phyloP scores from a whole-genome alignment of 257 asterid genomes.

The Dorcoceras hygrometricum region DNA sequence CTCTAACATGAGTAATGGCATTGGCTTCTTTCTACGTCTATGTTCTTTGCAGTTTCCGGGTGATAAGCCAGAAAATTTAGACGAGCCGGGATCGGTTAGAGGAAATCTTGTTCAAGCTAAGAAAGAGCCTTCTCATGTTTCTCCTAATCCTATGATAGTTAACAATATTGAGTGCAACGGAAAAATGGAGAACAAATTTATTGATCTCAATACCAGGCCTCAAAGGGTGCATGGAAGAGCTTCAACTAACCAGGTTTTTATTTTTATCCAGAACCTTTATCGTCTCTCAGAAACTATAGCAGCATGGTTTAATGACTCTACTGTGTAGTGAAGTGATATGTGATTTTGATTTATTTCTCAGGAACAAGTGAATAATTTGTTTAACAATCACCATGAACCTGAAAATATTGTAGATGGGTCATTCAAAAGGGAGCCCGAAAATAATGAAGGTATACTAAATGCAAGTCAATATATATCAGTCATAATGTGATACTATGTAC shows the following conservation, averaged over 20 bases:
- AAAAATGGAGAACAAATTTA: conserved; percentile 47
- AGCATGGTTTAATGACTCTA: conserved; percentile 10
- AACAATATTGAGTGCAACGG: conserved; percentile 34
- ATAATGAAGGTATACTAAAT: conserved; percentile 43
- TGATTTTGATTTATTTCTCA: conserved; percentile 22
- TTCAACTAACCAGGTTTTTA: conserved; percentile 54
- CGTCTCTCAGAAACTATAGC: conserved; percentile 7
- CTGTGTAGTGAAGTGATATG: conserved; percentile 28
- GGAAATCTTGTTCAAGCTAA: conserved; percentile 32
- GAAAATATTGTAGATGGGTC: conserved; percentile 57
- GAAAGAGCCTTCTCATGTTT: conserved; percentile 37
- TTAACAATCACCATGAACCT: conserved; percentile 50
- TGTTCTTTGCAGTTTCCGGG: conserved; percentile 73
- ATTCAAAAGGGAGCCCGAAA: conserved; percentile 54
- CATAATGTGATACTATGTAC: not conserved
- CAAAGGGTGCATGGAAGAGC: conserved; percentile 53
- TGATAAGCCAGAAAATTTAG: conserved; percentile 49
- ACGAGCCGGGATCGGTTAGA: conserved; percentile 50
- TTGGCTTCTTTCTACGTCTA: conserved; percentile 20
- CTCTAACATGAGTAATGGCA: not conserved
- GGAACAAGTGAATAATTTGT: conserved; percentile 39
- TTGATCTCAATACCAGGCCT: conserved; percentile 88
- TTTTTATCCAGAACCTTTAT: conserved; percentile 13
- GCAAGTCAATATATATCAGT: not conserved
- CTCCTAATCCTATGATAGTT: conserved; percentile 29